A percentile compares a stretch with the other conserved stretches of the same genome.
phyloP scores from a whole-genome alignment of 768 basidiomycete genomes.

The Suillus occidentalis region DNA sequence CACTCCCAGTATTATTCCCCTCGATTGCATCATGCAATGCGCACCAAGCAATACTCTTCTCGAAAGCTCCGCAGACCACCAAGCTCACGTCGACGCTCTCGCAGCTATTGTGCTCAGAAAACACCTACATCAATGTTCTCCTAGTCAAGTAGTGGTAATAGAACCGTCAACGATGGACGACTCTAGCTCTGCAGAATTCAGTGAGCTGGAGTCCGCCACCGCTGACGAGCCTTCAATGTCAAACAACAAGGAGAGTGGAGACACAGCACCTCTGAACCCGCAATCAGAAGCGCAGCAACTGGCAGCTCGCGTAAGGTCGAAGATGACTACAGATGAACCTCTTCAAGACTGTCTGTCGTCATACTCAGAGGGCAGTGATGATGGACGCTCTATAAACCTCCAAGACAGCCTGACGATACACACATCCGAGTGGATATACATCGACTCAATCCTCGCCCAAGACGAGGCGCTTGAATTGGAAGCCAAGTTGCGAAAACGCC shows the following conservation, averaged over 20 bases:
- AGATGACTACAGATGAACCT: not conserved
- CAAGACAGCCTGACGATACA: not conserved
- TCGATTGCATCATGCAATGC: not conserved
- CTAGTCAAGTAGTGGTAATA: not conserved
- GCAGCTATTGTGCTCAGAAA: not conserved
- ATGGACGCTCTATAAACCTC: not conserved
- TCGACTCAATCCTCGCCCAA: not conserved
- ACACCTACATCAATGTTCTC: not conserved
- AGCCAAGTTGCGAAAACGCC: not conserved
- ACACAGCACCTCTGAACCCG: not conserved
- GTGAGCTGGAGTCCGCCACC: not conserved
- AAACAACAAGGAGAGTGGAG: not conserved
- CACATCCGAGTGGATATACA: not conserved
- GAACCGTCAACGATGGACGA: not conserved
- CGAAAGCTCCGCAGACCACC: not conserved
- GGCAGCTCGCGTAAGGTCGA: not conserved
- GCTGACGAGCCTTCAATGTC: not conserved
- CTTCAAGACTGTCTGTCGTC: not conserved
- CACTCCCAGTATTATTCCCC: not conserved
- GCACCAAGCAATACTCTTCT: too few relatives aligned
- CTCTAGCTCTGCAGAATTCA: not conserved
- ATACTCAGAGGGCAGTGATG: not conserved
- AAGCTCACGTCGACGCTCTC: not conserved
- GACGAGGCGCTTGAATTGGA: not conserved
- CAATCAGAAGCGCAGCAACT: conserved; percentile 2